Base-by-base conservation (phyloP, 2,329 filamentous ascomycete species). In the Diaporthe australafricana region DNA sequence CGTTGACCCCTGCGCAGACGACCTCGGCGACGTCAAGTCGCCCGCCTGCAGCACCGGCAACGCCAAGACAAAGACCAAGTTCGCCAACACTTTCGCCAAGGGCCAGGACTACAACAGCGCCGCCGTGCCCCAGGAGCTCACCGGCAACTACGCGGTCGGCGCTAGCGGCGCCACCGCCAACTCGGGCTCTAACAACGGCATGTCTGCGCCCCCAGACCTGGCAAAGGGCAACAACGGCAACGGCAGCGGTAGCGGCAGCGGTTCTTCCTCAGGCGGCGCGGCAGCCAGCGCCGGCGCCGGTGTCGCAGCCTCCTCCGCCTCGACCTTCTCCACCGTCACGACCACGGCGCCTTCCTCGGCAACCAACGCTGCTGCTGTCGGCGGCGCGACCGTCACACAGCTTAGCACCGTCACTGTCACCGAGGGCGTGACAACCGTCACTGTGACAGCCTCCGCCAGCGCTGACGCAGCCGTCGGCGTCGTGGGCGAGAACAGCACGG, bases 41-140 rank as follows among this genome's bases (percentile, higher is more conserved):
- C 79, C 80, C 5, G 75, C 78, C 40, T 80, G 83, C 57, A 77
- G 77, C 16, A 70, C 77, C 50, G 79, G 77, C 32, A 78, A 74
- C 30, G 73, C 50, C 69, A 76, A 74, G 72, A 73, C n/a, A 60
- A 73, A 56, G 52, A 72, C 53, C 62, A 78, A 68, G 74, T 74
- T 62, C 40, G 75, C 68, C 3, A 74, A 77, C 60, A 60, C 73
- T 25, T 87, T 82, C 72, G 75, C 79, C 62, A 72, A 79, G 2
- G 77, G 81, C 53, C 82, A 83, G 71, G 80, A 85, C 76, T 79
- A 84, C 68, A 84, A 83, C 77, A 79, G 77, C 69, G 83, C 81
- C 32, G 87, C 84, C 55, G 83, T 88, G 73, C 77, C 82, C 72
- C 76, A 77, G 5, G 86, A 88, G 80, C 84, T 88, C 77, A 72